Conservation (phyloP, 73 alveolate genomes). For the Durusdinium trenchii region DNA sequence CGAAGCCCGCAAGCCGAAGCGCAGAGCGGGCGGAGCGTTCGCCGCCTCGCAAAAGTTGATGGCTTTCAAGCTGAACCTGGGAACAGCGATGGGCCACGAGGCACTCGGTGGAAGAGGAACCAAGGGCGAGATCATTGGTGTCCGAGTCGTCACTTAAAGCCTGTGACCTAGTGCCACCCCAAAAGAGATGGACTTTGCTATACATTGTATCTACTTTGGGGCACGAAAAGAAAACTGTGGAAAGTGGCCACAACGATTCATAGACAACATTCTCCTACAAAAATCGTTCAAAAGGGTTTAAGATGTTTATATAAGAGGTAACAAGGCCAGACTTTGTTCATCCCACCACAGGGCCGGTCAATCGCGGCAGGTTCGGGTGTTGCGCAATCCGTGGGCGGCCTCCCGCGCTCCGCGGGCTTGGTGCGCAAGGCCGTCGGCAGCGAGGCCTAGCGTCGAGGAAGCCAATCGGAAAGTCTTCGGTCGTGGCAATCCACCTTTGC, state of each 20-base stretch:
- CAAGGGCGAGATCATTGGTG: not conserved
- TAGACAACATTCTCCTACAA: not conserved
- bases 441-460: not conserved
- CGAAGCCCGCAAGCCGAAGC: not conserved
- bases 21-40: not conserved
- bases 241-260: too few relatives aligned
- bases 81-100: not conserved
- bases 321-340: not conserved
- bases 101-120: not conserved
- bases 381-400: not conserved
- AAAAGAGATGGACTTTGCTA: not conserved
- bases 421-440: slow-evolving; percentile 32
- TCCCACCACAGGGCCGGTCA: not conserved
- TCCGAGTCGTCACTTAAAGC: not conserved
- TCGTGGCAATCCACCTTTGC: too few relatives aligned
- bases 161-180: not conserved
- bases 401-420: slow-evolving; percentile 35
- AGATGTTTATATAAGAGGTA: too few relatives aligned
- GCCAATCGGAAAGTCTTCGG: too few relatives aligned
- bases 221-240: too few relatives aligned
- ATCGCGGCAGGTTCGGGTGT: not conserved
- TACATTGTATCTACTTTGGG: not conserved
- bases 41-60: slow-evolving; percentile 10
- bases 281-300: too few relatives aligned
- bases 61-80: slow-evolving; percentile 34